Conservation (phyloP, 306 rosid genomes). For the Acacia confusa region DNA sequence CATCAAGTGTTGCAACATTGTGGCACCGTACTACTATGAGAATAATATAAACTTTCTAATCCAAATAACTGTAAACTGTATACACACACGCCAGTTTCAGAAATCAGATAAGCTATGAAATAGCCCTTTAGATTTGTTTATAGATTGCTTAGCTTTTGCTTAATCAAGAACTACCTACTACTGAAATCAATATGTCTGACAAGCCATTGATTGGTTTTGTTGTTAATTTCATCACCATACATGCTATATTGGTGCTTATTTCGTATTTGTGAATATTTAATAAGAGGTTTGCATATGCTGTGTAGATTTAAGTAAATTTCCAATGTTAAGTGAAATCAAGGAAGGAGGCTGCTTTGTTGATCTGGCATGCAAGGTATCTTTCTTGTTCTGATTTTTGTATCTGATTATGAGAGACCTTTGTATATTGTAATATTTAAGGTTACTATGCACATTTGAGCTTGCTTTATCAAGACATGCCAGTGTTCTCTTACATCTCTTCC, state of each 20-base stretch:
- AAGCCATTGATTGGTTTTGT: background rate
- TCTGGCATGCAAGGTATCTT: slow-evolving; percentile 71
- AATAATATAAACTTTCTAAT: background rate
- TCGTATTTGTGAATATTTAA: slow-evolving; percentile 11
- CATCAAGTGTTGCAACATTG: background rate
- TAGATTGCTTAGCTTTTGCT: background rate
- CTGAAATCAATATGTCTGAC: background rate
- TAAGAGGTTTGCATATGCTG: slow-evolving; percentile 16
- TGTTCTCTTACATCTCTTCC: background rate
- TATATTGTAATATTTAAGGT: background rate
- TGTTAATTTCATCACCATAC: slow-evolving; percentile 15
- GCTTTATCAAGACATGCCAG: background rate
- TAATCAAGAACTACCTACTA: background rate
- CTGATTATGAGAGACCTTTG: background rate
- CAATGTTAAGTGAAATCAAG: slow-evolving; percentile 45
- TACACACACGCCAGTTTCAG: background rate
- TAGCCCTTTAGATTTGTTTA: background rate
- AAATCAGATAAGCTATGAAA: background rate
- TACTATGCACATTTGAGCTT: background rate
- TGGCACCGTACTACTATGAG: background rate
- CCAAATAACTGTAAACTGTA: background rate
- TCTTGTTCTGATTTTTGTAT: background rate
- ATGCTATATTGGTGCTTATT: background rate
- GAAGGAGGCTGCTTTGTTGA: slow-evolving; percentile 40
- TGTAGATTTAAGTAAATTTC: slow-evolving; percentile 49